phyloP scores from a whole-genome alignment of 176 grass and related monocot genomes.

The Guadua angustifolia region DNA sequence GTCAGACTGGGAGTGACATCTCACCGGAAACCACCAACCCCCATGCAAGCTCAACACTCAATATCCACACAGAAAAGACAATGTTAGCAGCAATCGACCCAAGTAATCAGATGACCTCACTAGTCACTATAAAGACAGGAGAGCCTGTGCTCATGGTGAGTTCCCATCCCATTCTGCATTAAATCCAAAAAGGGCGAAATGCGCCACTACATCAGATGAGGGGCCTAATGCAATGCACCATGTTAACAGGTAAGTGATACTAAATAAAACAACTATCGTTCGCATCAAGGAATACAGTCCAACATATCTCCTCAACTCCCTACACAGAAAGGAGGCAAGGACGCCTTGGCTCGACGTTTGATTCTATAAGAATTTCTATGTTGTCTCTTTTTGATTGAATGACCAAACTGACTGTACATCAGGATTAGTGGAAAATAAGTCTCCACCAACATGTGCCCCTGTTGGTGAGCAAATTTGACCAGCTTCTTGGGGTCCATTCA shows the following conservation, averaged over 20 bases:
- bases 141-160: neutral
- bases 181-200: constrained; percentile 29
- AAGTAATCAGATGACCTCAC: neutral
- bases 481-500: constrained; percentile 58
- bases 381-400: constrained; percentile 64
- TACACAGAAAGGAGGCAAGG: constrained; percentile 47
- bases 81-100: neutral
- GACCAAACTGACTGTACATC: constrained; percentile 82
- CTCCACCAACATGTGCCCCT: constrained; percentile 43
- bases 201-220: constrained; percentile 15
- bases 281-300: constrained; percentile 48
- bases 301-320: constrained; percentile 44
- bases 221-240: constrained; percentile 32
- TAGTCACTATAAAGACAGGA: neutral
- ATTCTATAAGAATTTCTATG: constrained; percentile 50
- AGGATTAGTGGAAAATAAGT: constrained; percentile 70
- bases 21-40: neutral
- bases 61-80: neutral
- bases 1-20: neutral
- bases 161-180: constrained; percentile 25
- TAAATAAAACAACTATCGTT: constrained; percentile 48
- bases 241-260: constrained; percentile 41
- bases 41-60: neutral
- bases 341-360: constrained; percentile 38
- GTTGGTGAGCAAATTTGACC: constrained; percentile 43